phyloP scores from a whole-genome alignment of 1,284 basidiomycete species.

The Cryptococcus sp. region DNA sequence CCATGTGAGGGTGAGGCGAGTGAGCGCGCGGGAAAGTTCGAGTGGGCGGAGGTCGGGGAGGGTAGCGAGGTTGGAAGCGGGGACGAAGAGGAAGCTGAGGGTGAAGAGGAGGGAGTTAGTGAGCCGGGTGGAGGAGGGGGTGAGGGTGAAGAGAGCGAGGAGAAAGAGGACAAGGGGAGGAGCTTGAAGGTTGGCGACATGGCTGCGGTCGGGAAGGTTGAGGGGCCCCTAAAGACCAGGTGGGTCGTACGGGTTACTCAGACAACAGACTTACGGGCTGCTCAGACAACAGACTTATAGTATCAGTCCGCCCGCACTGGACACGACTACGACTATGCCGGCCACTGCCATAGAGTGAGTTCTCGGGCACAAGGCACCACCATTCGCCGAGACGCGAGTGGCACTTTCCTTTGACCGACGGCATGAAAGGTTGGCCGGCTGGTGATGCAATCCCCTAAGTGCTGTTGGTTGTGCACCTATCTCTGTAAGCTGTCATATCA shows the following conservation, averaged over 20 bases:
- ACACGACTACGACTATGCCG: too few species aligned
- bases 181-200: not conserved
- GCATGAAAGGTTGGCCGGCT: too few species aligned
- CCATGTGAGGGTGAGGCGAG: constrained; percentile 1
- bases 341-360: too few species aligned
- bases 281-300: not conserved
- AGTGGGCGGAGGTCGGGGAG: constrained; percentile 1
- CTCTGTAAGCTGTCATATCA: too few species aligned
- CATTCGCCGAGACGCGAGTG: not conserved
- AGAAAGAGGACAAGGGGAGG: constrained; percentile 3
- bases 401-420: not conserved
- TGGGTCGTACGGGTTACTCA: too few species aligned
- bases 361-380: not conserved
- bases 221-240: too few species aligned
- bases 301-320: too few species aligned
- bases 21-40: constrained; percentile 1
- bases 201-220: not conserved
- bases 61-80: not conserved
- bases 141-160: not conserved
- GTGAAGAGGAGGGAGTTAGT: constrained; percentile 4
- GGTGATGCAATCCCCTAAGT: not conserved
- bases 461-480: not conserved
- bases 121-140: not conserved
- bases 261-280: not conserved
- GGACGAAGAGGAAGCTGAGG: not conserved